Conservation (phyloP, 2,329 filamentous ascomycete species). For the Talaromyces sp. region DNA sequence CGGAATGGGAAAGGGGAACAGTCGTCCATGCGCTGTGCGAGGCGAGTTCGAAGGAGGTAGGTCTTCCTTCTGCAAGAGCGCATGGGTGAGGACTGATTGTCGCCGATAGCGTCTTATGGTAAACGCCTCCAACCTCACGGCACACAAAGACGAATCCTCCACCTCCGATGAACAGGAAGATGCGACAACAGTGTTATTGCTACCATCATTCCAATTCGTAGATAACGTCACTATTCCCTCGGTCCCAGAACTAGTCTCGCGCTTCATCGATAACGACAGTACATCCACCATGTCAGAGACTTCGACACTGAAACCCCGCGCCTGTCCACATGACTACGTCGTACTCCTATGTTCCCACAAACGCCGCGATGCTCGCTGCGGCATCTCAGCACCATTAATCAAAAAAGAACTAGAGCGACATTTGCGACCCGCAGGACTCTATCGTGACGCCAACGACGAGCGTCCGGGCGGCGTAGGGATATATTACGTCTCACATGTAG, state of each 20-base stretch:
- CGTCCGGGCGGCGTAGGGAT: conserved; percentile 81
- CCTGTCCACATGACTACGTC: conserved; percentile 74
- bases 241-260: conserved; percentile 64
- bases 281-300: conserved; percentile 18
- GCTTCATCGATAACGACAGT: conserved; percentile 51
- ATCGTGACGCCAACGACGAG: conserved; percentile 77
- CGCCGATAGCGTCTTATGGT: conserved; percentile 32
- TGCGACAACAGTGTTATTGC: conserved; percentile 71
- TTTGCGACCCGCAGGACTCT: conserved; percentile 72
- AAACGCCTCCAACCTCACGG: conserved; percentile 34
- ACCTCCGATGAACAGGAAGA: conserved; percentile 9
- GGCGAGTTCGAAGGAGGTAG: conserved; percentile 51
- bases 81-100: neutral
- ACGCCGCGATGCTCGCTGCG: conserved; percentile 85
- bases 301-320: conserved; percentile 44
- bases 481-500: conserved; percentile 89
- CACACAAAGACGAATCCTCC: conserved; percentile 19
- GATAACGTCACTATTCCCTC: conserved; percentile 67
- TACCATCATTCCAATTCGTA: conserved; percentile 76
- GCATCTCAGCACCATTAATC: conserved; percentile 79
- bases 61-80: too few relatives aligned
- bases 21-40: conserved; percentile 48
- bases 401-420: conserved; percentile 79
- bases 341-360: conserved; percentile 86
- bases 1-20: conserved; percentile 42